Conservation (phyloP, 2,329 filamentous ascomycete species). For the Fusarium phyllophilum region DNA sequence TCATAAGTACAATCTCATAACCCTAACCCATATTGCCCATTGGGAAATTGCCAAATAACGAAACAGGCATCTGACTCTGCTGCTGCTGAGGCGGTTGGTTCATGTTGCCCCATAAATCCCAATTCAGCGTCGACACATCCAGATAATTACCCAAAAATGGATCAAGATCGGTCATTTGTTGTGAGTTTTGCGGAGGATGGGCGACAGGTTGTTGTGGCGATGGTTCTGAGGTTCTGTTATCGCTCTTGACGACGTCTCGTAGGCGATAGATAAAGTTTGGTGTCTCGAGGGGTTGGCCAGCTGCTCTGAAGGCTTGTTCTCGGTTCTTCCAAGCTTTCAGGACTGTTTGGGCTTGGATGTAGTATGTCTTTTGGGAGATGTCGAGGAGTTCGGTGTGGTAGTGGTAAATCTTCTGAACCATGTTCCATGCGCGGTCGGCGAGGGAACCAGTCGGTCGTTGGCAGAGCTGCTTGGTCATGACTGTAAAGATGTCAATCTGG, state of each 20-base stretch:
- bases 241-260: constrained; percentile 53
- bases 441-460: constrained; percentile 59
- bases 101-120: constrained; percentile 57
- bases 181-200: constrained; percentile 43
- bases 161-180: constrained; percentile 50
- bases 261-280: constrained; percentile 60
- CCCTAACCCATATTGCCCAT: constrained; percentile 41
- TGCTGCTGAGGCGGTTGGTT: constrained; percentile 30
- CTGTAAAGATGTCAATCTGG: constrained; percentile 65
- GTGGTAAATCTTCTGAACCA: constrained; percentile 58
- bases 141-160: constrained; percentile 57
- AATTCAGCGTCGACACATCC: constrained; percentile 56
- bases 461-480: constrained; percentile 64
- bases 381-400: constrained; percentile 64
- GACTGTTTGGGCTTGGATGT: constrained; percentile 58
- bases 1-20: background rate
- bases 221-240: constrained; percentile 48
- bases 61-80: constrained; percentile 44
- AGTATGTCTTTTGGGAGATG: constrained; percentile 56
- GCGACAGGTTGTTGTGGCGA: constrained; percentile 41
- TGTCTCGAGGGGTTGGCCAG: constrained; percentile 52
- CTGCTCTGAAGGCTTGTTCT: constrained; percentile 53
- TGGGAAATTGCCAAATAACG: constrained; percentile 48
- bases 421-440: constrained; percentile 64
- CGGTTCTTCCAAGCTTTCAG: constrained; percentile 65